Base-by-base conservation (phyloP, 257 asterid genomes). In the Nicotiana paniculata region DNA sequence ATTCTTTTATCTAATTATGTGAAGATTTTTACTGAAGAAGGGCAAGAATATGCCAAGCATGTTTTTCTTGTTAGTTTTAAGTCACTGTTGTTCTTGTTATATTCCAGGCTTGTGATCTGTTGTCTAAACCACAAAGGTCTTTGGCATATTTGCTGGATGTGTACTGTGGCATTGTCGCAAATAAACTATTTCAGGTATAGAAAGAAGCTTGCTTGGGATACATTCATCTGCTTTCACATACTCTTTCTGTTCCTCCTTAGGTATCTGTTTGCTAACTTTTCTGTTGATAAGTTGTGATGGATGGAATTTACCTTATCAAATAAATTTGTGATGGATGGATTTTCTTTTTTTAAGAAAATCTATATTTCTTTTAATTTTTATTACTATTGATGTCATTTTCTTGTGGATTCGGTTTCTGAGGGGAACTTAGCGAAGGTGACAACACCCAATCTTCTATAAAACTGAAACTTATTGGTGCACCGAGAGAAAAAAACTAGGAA, bases 51-150 rank as follows among this genome's bases (percentile, higher is more conserved):
- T 46, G 59, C 37, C 2, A 5, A 6, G 37, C 28, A 24, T 75
- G 15, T 51, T 75, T 75, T 75, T 28, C 63, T 75, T 75, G 79
- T 75, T 82, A 6, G 62, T 81, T 62, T 54, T 15, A 85, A 68
- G 83, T 81, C 26, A 26, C 30, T 85, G 37, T 78, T 88, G 64
- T 58, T 58, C 57, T 53, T 83, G 30, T 39, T 85, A 32, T 82
- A 17, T 89, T 88, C 85, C 91, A 96, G 99, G 97, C 97, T 61
- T 96, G 98, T 85, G 98, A 96, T 69, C 83, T 92, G 35, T 82
- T 94, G 87, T 87, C 91, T 46, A 96, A 96, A 89, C 97, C 98
- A 24, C 99, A 96, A 84, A 96, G 92, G 88, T 96, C 99, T 70
- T 88, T 96, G 90, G 97, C 99, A 62, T 91, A 92, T 88, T 89